These are phyloP conservation scores for Nothophoma quercina DNA, from an alignment of 2,329 filamentous ascomycete species.

Conservation along the genomic window DNA sequence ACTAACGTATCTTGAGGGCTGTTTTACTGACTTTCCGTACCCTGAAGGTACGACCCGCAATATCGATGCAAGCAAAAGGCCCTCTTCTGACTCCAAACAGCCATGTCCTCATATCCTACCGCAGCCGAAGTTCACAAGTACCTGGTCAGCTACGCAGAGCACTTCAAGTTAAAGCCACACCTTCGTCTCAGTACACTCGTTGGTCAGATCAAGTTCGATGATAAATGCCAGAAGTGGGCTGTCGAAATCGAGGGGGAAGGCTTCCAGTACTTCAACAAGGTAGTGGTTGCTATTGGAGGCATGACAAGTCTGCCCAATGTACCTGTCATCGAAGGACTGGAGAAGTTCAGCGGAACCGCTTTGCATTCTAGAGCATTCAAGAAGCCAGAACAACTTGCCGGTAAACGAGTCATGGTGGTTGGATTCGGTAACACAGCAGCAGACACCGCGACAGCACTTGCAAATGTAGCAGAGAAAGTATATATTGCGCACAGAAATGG, in stretches of 20 bases:
- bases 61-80: no score
- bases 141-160: conserved; percentile 23
- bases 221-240: conserved; percentile 23
- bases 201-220: conserved; percentile 20
- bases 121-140: conserved; percentile 32
- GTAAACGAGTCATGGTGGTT: conserved; percentile 33
- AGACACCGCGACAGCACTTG: conserved; percentile 33
- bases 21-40: conserved; percentile 34
- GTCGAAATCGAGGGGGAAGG: conserved; percentile 12
- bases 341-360: conserved; percentile 24
- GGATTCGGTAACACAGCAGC: conserved; percentile 38
- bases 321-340: conserved; percentile 25
- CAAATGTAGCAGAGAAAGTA: conserved; percentile 26
- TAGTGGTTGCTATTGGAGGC: conserved; percentile 31
- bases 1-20: conserved; percentile 14
- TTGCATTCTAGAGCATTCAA: conserved; percentile 28
- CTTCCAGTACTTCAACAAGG: conserved; percentile 28
- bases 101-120: conserved; percentile 25
- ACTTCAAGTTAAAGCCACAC: conserved; percentile 26
- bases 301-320: conserved; percentile 25
- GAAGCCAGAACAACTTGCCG: conserved; percentile 17
- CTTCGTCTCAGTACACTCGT: conserved; percentile 25
- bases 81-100: not conserved
- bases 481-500: conserved; percentile 38
- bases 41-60: conserved; percentile 16